Evolutionary conservation across 345 rosid genomes (phyloP), one percentile per base, ranked within the genome.

Genomic region (Brassica cretica): DNA sequence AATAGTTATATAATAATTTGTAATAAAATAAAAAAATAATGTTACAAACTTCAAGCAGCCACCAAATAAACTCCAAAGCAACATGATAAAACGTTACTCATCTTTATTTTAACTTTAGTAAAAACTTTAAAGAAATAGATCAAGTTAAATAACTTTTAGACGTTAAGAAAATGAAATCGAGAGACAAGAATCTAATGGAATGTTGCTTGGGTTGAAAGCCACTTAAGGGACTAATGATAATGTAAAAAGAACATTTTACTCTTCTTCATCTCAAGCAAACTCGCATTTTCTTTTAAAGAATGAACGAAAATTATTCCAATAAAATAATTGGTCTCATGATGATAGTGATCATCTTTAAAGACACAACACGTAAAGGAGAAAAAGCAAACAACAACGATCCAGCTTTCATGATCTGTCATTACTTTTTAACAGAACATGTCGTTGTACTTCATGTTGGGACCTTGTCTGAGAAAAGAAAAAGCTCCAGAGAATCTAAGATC

Each of bases 151-250:
- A 29, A 71, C 2, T 24, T 77, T 71, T 64, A 71, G 33, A 67
- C 55, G 68, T 73, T 21, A 16, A 68, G 60, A 60, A 71, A 37
- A 15, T 64, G 66, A 46, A 41, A 15, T 72, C 46, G 68, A 39
- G 61, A 24, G 21, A 33, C 61, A 60, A 66, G 46, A 35, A 39
- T 62, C 5, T 14, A 46, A 67, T 32, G 37, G 5, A 37, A 74
- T 27, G 71, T 53, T 2, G 72, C 72, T 74, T 80, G 67, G 75
- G 76, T 80, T 80, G 55, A 70, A 80, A 74, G 82, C 46, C 76
- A 80, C 79, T 79, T 74, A 14, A 79, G 3, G 37, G 65, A 61
- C 69, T 21, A 68, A 68, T 79, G 70, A 79, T 79, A 64, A 51
- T 63, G 71, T 69, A 49, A 55, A 66, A 56, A 69, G 66, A 70